Percentiles rank a stretch among this genome's conserved stretches.
Conservation (phyloP, 441 rosid species). For the Theobroma grandiflorum region DNA sequence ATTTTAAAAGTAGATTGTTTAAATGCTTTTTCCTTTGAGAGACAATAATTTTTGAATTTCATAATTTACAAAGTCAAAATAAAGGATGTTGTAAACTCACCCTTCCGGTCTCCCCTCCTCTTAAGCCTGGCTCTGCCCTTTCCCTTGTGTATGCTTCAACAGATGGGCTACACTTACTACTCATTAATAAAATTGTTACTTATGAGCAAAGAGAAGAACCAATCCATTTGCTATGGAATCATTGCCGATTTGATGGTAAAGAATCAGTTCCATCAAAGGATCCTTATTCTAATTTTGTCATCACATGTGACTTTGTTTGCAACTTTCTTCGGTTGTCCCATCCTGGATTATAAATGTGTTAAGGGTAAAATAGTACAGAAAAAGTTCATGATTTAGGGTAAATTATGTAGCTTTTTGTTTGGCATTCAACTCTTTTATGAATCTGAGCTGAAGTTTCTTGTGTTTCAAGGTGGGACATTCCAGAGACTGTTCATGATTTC, state of each 20-base stretch:
- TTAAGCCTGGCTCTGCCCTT: no score
- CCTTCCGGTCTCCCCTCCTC: neutral
- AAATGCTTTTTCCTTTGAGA: neutral
- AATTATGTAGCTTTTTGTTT: conserved; percentile 6
- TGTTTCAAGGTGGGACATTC: conserved; percentile 74
- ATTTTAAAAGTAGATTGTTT: neutral
- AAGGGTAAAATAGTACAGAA: neutral
- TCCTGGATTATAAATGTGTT: neutral
- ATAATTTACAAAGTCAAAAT: neutral
- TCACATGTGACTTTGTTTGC: neutral
- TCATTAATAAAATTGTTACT: neutral
- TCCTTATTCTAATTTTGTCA: neutral
- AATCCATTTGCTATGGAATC: neutral
- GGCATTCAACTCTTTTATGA: conserved; percentile 12
- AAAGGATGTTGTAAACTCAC: neutral
- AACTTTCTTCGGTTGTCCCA: neutral
- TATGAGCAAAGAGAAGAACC: neutral
- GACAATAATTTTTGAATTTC: neutral
- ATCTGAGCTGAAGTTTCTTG: conserved; percentile 27
- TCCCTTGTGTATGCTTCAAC: neutral
- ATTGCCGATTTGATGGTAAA: neutral
- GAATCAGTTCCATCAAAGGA: neutral
- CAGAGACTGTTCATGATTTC: conserved; percentile 95
- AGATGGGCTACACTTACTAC: neutral
- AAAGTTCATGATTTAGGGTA: neutral